Conservation (phyloP, 257 asterid species). For the Dorcoceras hygrometricum region DNA sequence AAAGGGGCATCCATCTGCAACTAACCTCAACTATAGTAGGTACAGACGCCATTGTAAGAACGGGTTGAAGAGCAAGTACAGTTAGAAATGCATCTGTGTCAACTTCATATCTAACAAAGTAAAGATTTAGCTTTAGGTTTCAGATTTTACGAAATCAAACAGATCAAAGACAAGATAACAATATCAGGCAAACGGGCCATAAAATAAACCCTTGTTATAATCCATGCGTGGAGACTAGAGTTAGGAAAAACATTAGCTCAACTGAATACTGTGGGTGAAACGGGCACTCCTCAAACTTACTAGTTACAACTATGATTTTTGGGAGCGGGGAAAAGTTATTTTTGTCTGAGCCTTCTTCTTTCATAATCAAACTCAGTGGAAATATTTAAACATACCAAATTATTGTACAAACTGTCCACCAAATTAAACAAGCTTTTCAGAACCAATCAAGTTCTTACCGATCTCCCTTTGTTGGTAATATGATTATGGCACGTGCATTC, state of each 20-base stretch:
- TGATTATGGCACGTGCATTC: slow-evolving; percentile 90
- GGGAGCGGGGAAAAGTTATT: neutral
- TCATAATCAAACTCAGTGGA: neutral
- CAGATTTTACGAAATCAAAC: neutral
- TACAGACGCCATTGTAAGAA: neutral
- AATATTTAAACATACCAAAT: neutral
- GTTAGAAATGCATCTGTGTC: neutral
- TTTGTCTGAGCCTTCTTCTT: neutral
- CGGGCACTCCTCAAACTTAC: slow-evolving; percentile 8
- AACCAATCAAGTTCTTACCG: slow-evolving; percentile 45
- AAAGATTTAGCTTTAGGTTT: neutral
- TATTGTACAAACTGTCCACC: neutral
- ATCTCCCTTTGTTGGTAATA: slow-evolving; percentile 84
- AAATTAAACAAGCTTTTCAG: slow-evolving; percentile 17
- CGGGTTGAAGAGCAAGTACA: neutral
- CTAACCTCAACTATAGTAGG: neutral
- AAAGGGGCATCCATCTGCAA: slow-evolving; percentile 4
- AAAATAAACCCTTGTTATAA: neutral
- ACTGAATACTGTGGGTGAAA: neutral
- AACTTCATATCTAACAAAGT: neutral
- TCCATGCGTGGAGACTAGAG: neutral
- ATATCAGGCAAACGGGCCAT: neutral
- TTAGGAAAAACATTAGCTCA: neutral
- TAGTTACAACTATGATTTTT: neutral
- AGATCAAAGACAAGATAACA: neutral